Evolutionary conservation across 306 rosid species (phyloP), one percentile per base, ranked within the genome.

Genomic region (Purshia tridentata): DNA sequence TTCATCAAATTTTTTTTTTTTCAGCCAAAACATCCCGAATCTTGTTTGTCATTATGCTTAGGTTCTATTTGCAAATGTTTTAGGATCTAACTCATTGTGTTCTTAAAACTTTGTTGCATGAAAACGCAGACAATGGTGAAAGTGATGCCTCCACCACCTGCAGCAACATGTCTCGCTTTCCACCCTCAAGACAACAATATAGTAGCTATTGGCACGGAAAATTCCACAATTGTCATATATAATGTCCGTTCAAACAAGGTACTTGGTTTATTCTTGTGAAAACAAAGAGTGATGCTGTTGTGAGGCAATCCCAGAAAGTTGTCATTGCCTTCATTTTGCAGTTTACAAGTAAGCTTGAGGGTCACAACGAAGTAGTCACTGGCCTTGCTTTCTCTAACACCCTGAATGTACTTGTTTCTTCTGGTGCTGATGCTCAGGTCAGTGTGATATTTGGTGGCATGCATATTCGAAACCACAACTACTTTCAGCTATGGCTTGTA

Each of bases 371-470:
- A 81, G 87, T 86, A 85, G 85, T 91, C 60, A 87, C 95, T 40
- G 92, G 95, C 80, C 91, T 91, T 75, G 95, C 95, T n/a, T 91
- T 91, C 78, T 91, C 97, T 39, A 84, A 79, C 71, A 79, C 80
- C 44, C 68, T 85, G 76, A 91, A 88, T 42, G 81, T 86, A 48
- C 85, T 91, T 53, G 86, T 91, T 73, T 88, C 97, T 77, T 84
- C 95, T 14, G 95, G 92, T 80, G 90, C 95, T 16, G 97, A 88
- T 74, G 89, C 88, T 59, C 92, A 91, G 94, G 97, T 91, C 39
- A 37, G 42, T 52, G 4, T 11, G 67, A 40, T 40, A 40, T 29
- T 29, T 29, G 35, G 35, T 29, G 35, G 35, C 35, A 29, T 29
- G 35, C 1, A 29, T 29, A 29, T 29, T 29, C 2, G 35, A 29